Evolutionary conservation across 2,329 filamentous ascomycete genomes (phyloP), one percentile per base, ranked within the genome.

Genomic region (Xylariaceae sp.): DNA sequence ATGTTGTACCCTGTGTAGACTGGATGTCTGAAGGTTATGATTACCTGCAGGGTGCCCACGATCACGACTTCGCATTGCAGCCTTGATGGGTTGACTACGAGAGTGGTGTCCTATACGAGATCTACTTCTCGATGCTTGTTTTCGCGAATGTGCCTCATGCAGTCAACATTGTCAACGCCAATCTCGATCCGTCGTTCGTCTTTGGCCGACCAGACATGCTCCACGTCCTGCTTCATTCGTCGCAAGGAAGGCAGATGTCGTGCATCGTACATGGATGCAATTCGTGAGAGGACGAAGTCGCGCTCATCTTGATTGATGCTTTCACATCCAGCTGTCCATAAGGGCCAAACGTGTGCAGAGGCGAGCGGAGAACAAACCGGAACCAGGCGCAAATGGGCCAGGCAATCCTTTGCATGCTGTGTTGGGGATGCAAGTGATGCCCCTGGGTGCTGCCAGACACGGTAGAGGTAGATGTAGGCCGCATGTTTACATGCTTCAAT

Each of bases 21-120:
- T 68, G 63, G 60, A 56, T 63, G 29, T 51, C 53, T 3, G 54
- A 63, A 34, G 59, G 57, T 3, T 62, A 64, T 37, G 59, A 67
- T 44, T 63, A 66, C 49, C 53, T 68, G 19, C 55, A 64, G 36
- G 58, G 60, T 2, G 54, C 54, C 37, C 61, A 64, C 44, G 59
- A 61, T 43, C 61, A 63, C 47, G 61, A 63, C 37, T 63, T 64
- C 48, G 45, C 53, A 24, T 43, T 63, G 37, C 44, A 49, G n/a
- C 50, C 50, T 3, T 56, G 38, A 40, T 16, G 6, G 6, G 13
- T n/a, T 32, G 16, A 6, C 30, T 13, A 32, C 6, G 4, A n/a
- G 13, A 32, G 16, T 7, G 13, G 8, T 7, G 30, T n/a, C 30
- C 30, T 32, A 17, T 7, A 32, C 16, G 30, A n/a, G 16, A n/a